Evolutionary conservation across 2,329 filamentous ascomycete genomes (phyloP).

Genomic region (Fusarium napiforme): DNA sequence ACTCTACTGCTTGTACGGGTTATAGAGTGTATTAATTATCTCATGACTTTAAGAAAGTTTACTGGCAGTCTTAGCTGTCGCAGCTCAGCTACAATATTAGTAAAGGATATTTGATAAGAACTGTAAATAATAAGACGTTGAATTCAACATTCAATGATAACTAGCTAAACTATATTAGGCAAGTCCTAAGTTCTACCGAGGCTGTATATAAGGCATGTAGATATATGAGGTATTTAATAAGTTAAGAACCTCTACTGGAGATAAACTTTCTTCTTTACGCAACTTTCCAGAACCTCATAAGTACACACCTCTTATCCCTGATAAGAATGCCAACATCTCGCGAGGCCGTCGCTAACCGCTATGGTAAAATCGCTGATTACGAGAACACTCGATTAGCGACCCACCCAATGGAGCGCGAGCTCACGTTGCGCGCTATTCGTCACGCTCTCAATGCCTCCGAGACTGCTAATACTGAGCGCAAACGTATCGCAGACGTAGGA

Average conservation of each 20-base stretch:
- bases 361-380: not conserved
- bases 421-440: not conserved
- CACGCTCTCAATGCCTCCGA: not conserved
- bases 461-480: not conserved
- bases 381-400: not conserved
- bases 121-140: no score
- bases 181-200: not conserved
- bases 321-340: not conserved
- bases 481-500: not conserved
- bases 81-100: no score
- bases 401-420: not conserved
- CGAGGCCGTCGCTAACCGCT: not conserved
- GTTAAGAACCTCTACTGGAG: accelerated
- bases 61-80: no score
- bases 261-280: accelerated
- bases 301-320: accelerated
- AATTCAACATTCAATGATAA: not conserved
- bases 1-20: no score
- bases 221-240: not conserved
- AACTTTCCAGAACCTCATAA: accelerated
- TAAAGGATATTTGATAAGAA: no score
- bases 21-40: no score
- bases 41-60: no score
- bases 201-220: not conserved
- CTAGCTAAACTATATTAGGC: not conserved